Conservation (phyloP, 176 grass and related monocot species). For the Ensete ventricosum region DNA sequence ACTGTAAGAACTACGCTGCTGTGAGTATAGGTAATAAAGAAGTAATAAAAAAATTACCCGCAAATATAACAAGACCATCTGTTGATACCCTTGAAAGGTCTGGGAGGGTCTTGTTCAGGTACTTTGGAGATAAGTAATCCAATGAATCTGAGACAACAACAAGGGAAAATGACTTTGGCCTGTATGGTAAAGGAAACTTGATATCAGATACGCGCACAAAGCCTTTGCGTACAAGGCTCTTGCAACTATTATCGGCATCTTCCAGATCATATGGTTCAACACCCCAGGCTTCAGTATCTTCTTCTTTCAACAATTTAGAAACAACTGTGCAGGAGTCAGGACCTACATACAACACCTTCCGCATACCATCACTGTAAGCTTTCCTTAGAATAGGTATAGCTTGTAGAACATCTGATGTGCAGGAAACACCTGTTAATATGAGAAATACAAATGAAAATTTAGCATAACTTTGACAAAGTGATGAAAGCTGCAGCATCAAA, state of each 20-base stretch:
- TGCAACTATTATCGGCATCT: slow-evolving; percentile 73
- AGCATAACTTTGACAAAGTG: no score
- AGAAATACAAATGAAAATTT: no score
- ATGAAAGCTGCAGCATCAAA: not conserved
- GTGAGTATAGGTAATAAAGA: not conserved
- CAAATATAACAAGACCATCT: slow-evolving; percentile 76
- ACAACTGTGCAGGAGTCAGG: slow-evolving; percentile 78
- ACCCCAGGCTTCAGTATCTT: slow-evolving; percentile 57
- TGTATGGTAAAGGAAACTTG: slow-evolving; percentile 88
- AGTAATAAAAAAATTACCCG: slow-evolving; percentile 36
- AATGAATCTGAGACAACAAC: slow-evolving; percentile 82
- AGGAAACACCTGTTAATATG: slow-evolving; percentile 52
- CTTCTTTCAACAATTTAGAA: slow-evolving; percentile 78
- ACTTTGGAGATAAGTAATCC: slow-evolving; percentile 82
- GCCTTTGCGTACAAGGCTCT: slow-evolving; percentile 89
- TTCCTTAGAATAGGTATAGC: slow-evolving; percentile 78
- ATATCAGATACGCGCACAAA: slow-evolving; percentile 83
- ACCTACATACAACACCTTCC: slow-evolving; percentile 75
- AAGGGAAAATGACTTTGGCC: slow-evolving; percentile 79
- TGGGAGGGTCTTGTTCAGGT: slow-evolving; percentile 88
- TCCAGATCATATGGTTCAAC: slow-evolving; percentile 94
- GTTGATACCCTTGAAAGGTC: slow-evolving; percentile 81
- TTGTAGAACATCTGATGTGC: slow-evolving; percentile 67
- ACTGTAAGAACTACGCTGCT: not conserved
- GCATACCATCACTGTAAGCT: slow-evolving; percentile 55